Percentiles rank a stretch among this genome's conserved stretches.
phyloP scores from a whole-genome alignment of 805 yeast genomes.

The Starmerella stigmatis region DNA sequence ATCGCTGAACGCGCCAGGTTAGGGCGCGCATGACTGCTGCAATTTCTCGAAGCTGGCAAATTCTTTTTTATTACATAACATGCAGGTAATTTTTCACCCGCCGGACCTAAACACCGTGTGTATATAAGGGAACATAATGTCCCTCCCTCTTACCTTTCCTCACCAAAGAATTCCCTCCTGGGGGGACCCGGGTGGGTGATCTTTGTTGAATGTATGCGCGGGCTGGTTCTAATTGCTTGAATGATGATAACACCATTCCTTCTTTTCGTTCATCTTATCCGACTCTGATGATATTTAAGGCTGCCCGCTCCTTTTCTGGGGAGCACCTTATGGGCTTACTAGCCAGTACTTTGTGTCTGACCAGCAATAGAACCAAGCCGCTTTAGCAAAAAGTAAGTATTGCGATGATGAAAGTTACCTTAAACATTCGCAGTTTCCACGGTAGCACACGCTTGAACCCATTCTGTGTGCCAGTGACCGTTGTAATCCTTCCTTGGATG shows the following conservation, averaged over 20 bases:
- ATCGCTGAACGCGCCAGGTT: not conserved
- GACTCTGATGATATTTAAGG: conserved; percentile 35
- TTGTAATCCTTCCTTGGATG: conserved; percentile 36
- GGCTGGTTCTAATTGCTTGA: conserved; percentile 12
- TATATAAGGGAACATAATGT: too few relatives aligned
- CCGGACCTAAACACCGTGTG: too few relatives aligned
- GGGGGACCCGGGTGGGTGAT: conserved; percentile 17
- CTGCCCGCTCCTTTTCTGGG: conserved; percentile 24
- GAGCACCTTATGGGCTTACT: conserved; percentile 29
- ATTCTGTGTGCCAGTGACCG: conserved; percentile 36
- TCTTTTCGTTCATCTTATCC: conserved; percentile 33
- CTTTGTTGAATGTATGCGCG: not conserved
- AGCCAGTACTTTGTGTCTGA: conserved; percentile 34
- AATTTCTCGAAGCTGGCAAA: conserved; percentile 2
- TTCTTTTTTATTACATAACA: conserved; percentile 4
- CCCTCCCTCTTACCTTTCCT: not conserved
- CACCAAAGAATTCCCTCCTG: conserved; percentile 5
- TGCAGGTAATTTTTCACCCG: not conserved
- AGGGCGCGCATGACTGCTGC: conserved; percentile 3
- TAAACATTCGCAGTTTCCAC: conserved; percentile 39
- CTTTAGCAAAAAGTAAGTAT: conserved; percentile 20
- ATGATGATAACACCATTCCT: conserved; percentile 33
- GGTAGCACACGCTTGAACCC: conserved; percentile 36
- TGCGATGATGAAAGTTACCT: conserved; percentile 31
- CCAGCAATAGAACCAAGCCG: conserved; percentile 13